Conservation (phyloP, 257 asterid species). For the Solanum ahanhuiri region DNA sequence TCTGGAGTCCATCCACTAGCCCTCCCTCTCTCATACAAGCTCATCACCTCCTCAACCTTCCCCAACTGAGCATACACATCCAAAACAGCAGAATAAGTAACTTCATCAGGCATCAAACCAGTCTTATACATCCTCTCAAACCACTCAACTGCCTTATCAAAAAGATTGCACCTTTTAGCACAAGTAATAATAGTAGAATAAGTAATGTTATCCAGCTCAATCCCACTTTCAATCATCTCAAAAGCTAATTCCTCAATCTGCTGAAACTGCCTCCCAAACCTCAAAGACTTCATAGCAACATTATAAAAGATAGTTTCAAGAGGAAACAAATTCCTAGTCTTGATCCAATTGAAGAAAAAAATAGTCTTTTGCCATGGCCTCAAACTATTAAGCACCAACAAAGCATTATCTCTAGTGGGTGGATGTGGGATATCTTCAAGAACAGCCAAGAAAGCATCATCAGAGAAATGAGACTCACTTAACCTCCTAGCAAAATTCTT, state of each 20-base stretch:
- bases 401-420: constrained; percentile 55
- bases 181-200: constrained; percentile 84
- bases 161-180: constrained; percentile 82
- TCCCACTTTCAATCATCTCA: constrained; percentile 65
- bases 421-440: constrained; percentile 52
- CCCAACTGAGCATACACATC: constrained; percentile 86
- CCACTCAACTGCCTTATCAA: constrained; percentile 91
- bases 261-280: constrained; percentile 78
- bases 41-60: constrained; percentile 81
- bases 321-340: constrained; percentile 42
- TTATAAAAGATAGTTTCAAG: constrained; percentile 86
- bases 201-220: constrained; percentile 77
- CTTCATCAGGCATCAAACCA: constrained; percentile 95
- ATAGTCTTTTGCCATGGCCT: constrained; percentile 61
- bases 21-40: constrained; percentile 82
- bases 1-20: constrained; percentile 97
- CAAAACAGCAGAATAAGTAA: constrained; percentile 77
- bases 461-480: constrained; percentile 36
- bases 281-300: constrained; percentile 78
- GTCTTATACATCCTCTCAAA: constrained; percentile 95
- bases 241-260: constrained; percentile 62
- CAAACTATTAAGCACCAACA: constrained; percentile 59
- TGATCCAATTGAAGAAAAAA: constrained; percentile 71
- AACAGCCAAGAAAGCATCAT: constrained; percentile 44
- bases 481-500: constrained; percentile 50